phyloP scores from a whole-genome alignment of 2,329 filamentous ascomycete genomes.

The Plenodomus biglobosus region DNA sequence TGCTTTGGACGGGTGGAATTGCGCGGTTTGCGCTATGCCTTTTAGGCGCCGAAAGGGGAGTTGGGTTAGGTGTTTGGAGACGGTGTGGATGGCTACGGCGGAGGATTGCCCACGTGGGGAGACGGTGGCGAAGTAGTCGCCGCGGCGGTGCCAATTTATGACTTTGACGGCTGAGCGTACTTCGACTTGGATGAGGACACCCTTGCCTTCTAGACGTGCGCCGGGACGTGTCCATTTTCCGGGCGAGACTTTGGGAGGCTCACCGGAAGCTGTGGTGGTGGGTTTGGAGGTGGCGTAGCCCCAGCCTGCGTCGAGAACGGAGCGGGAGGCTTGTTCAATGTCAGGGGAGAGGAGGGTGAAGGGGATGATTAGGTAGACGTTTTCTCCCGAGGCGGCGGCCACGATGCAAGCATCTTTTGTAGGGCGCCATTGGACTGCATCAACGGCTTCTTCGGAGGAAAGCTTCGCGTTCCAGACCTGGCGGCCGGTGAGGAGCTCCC shows the following conservation, averaged over 20 bases:
- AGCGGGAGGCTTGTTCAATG: conserved; percentile 71
- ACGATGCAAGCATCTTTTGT: conserved; percentile 78
- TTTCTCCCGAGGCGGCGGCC: conserved; percentile 80
- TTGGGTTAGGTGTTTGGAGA: conserved; percentile 93
- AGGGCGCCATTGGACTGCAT: conserved; percentile 87
- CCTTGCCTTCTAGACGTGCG: conserved; percentile 69
- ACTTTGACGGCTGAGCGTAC: conserved; percentile 81
- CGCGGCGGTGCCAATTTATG: conserved; percentile 89
- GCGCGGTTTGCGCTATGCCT: conserved; percentile 80
- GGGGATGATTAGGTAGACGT: conserved; percentile 79
- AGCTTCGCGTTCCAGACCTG: conserved; percentile 84
- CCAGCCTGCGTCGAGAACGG: conserved; percentile 84
- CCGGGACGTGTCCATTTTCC: conserved; percentile 84
- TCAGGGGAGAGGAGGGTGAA: conserved; percentile 68
- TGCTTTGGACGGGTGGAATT: conserved; percentile 91
- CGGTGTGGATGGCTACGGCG: conserved; percentile 89
- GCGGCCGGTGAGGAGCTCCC: conserved; percentile 82
- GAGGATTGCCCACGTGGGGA: conserved; percentile 76
- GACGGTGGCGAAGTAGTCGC: conserved; percentile 92
- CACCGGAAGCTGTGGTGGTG: conserved; percentile 51
- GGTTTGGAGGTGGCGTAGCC: conserved; percentile 77
- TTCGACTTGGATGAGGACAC: conserved; percentile 78
- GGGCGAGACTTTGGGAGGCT: conserved; percentile 70
- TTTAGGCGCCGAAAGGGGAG: conserved; percentile 81
- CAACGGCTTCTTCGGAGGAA: conserved; percentile 75